These are phyloP conservation scores for Pisolithus thermaeus DNA, from an alignment of 1,284 basidiomycete genomes.

Conservation along the genomic window DNA sequence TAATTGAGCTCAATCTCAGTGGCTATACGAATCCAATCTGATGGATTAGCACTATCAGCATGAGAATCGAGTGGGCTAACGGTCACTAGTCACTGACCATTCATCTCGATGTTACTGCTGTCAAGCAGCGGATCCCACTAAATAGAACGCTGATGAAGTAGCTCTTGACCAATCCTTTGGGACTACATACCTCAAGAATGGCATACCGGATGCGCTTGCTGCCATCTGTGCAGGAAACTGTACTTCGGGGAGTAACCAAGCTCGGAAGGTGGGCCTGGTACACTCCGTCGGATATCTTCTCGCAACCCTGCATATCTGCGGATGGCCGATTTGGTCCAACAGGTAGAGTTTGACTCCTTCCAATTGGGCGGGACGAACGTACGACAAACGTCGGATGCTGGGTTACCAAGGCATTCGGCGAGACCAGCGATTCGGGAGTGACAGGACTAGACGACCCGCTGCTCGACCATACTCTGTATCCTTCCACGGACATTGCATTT, in stretches of 20 bases:
- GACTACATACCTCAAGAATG: conserved; percentile 61
- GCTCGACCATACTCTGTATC: conserved; percentile 65
- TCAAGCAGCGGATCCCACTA: conserved; percentile 86
- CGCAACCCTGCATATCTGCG: conserved; percentile 38
- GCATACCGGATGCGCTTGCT: conserved; percentile 74
- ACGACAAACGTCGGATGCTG: conserved; percentile 54
- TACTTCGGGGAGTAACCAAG: conserved; percentile 69
- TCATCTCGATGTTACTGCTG: conserved; percentile 81
- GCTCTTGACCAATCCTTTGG: conserved; percentile 1
- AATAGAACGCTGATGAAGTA: conserved; percentile 4
- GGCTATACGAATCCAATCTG: conserved; percentile 16
- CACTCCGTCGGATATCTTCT: conserved; percentile 49
- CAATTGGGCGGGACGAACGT: conserved; percentile 66
- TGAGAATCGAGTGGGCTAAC: conserved; percentile 1
- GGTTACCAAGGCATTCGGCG: conserved; percentile 15
- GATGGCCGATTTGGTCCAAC: conserved; percentile 23
- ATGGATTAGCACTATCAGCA: conserved; percentile 9
- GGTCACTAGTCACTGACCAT: conserved; percentile 39
- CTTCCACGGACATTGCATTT: conserved; percentile 63
- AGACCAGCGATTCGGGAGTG: conserved; percentile 4
- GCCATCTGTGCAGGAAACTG: conserved; percentile 50
- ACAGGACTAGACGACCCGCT: conserved; percentile 50
- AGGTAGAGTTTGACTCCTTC: conserved; percentile 34
- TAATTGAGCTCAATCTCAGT: conserved; percentile 90
- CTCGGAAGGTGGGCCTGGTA: conserved; percentile 70